Evolutionary conservation across 345 rosid genomes (phyloP), one percentile per base, ranked within the genome.

Genomic region (Boechera retrofracta): DNA sequence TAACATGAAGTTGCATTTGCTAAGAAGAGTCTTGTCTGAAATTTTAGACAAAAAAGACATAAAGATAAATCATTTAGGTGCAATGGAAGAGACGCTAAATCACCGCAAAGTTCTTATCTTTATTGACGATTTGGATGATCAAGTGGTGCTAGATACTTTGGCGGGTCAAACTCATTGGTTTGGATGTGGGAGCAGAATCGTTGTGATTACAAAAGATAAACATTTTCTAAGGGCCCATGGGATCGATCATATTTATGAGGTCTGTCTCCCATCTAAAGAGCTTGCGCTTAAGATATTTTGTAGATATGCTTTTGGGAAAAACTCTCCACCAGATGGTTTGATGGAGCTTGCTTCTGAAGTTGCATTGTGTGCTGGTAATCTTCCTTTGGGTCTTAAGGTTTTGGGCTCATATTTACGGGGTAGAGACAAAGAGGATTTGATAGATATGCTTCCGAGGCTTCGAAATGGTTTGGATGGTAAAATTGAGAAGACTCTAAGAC

Each of bases 341-440:
- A 3, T 4, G 33, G 48, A 67, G 16, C 21, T 77, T 4, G 48
- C 79, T 1, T 42, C 32, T 1, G 45, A 15, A 2, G 68, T 77
- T 11, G 42, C 62, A 2, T 3, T 11, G 24, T 44, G 26, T 56
- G 79, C 66, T 0, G 12, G 63, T 5, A 79, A 79, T 0, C 26
- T 77, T 39, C 84, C 82, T 15, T 35, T 85, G 24, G 82, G 82
- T 21, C 78, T 84, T 8, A 69, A 59, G 9, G 67, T 64, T 10
- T 62, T 62, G 15, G 64, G 64, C 2, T 35, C 64, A 0, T 16
- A 4, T 35, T 1, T 35, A n/a, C 2, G 31, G 31, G 45, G 64
- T 0, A 60, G 29, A 1, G 9, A 60, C 8, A 36, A 36, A 9
- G 5, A 60, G 2, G 4, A 36, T 0, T 60, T 5, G 31, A 36